Evolutionary conservation across 352 stramenopile genomes (phyloP).

Genomic region (Globisporangium echinulatum): DNA sequence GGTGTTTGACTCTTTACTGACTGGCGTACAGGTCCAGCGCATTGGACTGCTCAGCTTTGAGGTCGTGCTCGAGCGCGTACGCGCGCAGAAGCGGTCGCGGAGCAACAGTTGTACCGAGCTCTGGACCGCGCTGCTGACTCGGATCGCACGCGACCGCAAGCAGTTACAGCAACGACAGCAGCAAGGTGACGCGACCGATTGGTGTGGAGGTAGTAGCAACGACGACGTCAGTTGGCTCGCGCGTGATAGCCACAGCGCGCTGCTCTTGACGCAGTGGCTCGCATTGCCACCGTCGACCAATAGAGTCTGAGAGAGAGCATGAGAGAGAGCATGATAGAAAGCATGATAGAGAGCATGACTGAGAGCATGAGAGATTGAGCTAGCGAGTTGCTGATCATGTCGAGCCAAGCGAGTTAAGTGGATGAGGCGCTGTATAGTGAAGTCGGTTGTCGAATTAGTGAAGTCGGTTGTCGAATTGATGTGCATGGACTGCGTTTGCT

Average conservation of each 20-base stretch:
- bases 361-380: too few relatives aligned
- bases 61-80: constrained; percentile 17
- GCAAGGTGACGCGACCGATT: constrained; percentile 12
- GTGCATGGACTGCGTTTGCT: too few relatives aligned
- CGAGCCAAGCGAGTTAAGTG: too few relatives aligned
- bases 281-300: constrained; percentile 3
- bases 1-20: too few relatives aligned
- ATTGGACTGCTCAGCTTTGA: constrained; percentile 37
- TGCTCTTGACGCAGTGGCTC: constrained; percentile 2
- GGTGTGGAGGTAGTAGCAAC: too few relatives aligned
- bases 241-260: constrained; percentile 21
- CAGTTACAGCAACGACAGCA: constrained; percentile 5
- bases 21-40: constrained; percentile 26
- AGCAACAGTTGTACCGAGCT: background rate
- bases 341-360: too few relatives aligned
- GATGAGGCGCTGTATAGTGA: too few relatives aligned
- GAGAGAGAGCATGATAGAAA: too few relatives aligned
- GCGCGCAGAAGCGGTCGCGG: constrained; percentile 14
- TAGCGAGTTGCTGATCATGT: too few relatives aligned
- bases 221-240: constrained; percentile 18
- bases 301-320: background rate
- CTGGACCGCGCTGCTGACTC: constrained; percentile 5
- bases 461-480: too few relatives aligned
- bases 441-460: too few relatives aligned
- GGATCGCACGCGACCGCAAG: background rate